Evolutionary conservation across 2,329 filamentous ascomycete genomes (phyloP), one percentile per base, ranked within the genome.

Genomic region (Cercospora janseana): DNA sequence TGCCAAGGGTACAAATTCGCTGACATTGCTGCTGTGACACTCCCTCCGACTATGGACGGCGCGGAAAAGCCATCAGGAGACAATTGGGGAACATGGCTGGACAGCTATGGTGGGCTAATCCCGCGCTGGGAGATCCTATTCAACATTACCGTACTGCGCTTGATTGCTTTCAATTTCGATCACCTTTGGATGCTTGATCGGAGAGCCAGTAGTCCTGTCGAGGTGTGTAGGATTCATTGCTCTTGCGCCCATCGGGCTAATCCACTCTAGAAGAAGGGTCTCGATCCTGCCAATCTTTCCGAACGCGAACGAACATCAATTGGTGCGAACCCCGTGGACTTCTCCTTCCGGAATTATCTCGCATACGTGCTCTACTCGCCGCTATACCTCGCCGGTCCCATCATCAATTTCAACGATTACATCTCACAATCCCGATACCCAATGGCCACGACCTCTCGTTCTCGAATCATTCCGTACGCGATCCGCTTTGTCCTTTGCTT

Each of bases 351-450:
- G 57, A 95, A 94, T 70, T 97, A 95, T 69, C 67, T 96, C 37
- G 90, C 87, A 35, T 98, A 96, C 68, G 75, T 84, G 29, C 80
- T 97, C 51, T 98, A 98, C 66, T 89, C 90, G 2, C 93, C 93
- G 0, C 79, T 98, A 1, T 98, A 97, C 69, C 79, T 98, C 24
- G 82, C 91, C 0, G 93, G 93, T 0, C 93, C 93, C 1, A 95
- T 98, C 63, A 69, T 98, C 54, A 97, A 91, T 9, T 98, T 97
- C 75, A 98, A 98, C 71, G 94, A 98, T 74, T 98, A 93, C 75
- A 85, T 97, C 56, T 87, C 88, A 0, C 93, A 98, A 68, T 77
- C 79, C 54, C 86, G 88, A 59, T 86, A 92, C 70, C 79, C 78
- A 9, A 72, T 88, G 0, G 79, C 85, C 8, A 90, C 81, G 93